These are phyloP conservation scores for Epichloe baconii DNA, from an alignment of 2,329 filamentous ascomycete species.

Conservation along the genomic window DNA sequence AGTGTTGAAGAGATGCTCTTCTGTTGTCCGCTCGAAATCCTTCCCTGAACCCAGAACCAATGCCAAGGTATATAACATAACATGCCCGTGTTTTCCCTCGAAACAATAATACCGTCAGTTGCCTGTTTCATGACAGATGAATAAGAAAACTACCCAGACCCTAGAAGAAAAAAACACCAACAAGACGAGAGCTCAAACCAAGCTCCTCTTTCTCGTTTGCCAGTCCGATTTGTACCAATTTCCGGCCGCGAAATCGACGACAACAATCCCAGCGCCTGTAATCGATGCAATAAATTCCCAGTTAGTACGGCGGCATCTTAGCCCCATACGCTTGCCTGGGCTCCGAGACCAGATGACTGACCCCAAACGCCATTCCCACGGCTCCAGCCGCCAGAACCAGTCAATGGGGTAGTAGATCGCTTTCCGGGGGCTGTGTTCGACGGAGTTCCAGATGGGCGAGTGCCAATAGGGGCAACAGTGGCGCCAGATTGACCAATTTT, in stretches of 20 bases:
- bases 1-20: conserved; percentile 9
- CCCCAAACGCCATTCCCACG: conserved; percentile 77
- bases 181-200: conserved; percentile 5
- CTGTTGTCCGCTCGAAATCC: conserved; percentile 5
- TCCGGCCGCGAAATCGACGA: conserved; percentile 2
- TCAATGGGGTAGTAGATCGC: conserved; percentile 76
- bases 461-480: conserved; percentile 84
- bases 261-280: conserved; percentile 5
- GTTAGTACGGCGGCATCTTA: conserved; percentile 26
- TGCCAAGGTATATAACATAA: conserved; percentile 12
- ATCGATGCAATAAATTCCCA: background rate
- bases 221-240: conserved; percentile 5
- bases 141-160: conserved; percentile 5
- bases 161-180: conserved; percentile 1
- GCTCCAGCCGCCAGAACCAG: conserved; percentile 80
- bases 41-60: conserved; percentile 7
- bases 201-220: conserved; percentile 11
- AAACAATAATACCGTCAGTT: conserved; percentile 10
- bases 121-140: conserved; percentile 3
- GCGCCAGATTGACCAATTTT: conserved; percentile 43
- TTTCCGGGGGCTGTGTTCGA: conserved; percentile 43
- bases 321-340: conserved; percentile 90
- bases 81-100: conserved; percentile 9
- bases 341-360: conserved; percentile 65
- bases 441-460: conserved; percentile 57